These are phyloP conservation scores for Cercospora brassicicola DNA, from an alignment of 2,329 filamentous ascomycete genomes.

Conservation along the genomic window DNA sequence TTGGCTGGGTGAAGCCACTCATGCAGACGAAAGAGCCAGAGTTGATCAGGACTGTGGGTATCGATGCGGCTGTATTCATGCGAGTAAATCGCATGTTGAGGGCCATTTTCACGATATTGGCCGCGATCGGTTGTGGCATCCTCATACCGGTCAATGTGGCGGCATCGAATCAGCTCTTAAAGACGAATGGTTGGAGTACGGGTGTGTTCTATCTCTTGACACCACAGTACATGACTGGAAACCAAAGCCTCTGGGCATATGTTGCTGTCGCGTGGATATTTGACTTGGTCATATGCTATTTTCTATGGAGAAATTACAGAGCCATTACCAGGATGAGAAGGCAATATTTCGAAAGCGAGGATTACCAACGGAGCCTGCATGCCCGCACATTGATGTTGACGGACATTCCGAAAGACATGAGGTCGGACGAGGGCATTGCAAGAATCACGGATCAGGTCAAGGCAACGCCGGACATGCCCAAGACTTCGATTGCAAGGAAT, in stretches of 20 bases:
- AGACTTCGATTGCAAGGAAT: slow-evolving; percentile 82
- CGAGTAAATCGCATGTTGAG: slow-evolving; percentile 88
- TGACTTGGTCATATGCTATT: slow-evolving; percentile 72
- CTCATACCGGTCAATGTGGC: slow-evolving; percentile 72
- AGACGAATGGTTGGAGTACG: not conserved
- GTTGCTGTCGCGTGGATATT: slow-evolving; percentile 63
- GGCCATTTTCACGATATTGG: slow-evolving; percentile 77
- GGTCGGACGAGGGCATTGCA: slow-evolving; percentile 83
- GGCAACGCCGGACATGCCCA: slow-evolving; percentile 74
- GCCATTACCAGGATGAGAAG: slow-evolving; percentile 70
- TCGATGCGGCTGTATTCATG: slow-evolving; percentile 90
- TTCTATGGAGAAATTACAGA: slow-evolving; percentile 88
- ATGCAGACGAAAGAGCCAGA: slow-evolving; percentile 74
- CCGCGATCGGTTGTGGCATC: slow-evolving; percentile 71
- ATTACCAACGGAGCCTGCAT: slow-evolving; percentile 86
- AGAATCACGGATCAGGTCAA: slow-evolving; percentile 78
- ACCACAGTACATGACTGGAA: slow-evolving; percentile 50
- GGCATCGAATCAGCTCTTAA: too few species aligned
- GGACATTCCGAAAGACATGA: slow-evolving; percentile 74
- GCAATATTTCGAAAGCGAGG: slow-evolving; percentile 77
- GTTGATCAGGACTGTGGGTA: slow-evolving; percentile 76
- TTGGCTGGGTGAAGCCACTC: slow-evolving; percentile 81
- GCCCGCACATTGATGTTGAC: slow-evolving; percentile 69
- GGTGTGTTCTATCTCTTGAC: slow-evolving; percentile 58
- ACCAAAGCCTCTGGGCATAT: slow-evolving; percentile 57